Percentiles rank a stretch among this genome's conserved stretches.
Conservation (phyloP, 1,139 yeast species). For the Kodamaea anthophila region DNA sequence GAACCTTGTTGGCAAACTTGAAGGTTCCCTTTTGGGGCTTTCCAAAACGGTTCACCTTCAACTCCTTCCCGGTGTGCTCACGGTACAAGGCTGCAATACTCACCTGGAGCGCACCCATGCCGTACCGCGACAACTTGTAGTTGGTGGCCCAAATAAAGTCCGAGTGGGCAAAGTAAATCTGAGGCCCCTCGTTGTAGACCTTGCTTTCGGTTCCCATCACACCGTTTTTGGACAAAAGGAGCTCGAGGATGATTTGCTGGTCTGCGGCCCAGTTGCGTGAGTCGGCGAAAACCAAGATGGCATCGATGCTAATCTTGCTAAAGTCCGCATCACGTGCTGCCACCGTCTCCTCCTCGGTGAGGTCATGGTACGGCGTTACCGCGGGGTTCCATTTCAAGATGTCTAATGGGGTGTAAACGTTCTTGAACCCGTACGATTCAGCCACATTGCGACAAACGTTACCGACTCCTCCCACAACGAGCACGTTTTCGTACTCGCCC, state of each 20-base stretch:
- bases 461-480: conserved; percentile 82
- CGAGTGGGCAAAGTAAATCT: conserved; percentile 79
- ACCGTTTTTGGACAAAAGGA: conserved; percentile 67
- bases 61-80: conserved; percentile 74
- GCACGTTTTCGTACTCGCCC: conserved; percentile 57
- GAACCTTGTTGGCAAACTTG: conserved; percentile 69
- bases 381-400: conserved; percentile 82
- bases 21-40: conserved; percentile 84
- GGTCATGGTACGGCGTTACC: conserved; percentile 71
- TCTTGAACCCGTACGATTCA: conserved; percentile 67
- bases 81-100: conserved; percentile 75
- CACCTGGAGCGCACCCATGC: conserved; percentile 87
- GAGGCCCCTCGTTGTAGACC: conserved; percentile 71
- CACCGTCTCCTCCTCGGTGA: conserved; percentile 61
- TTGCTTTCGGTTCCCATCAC: conserved; percentile 74
- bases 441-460: conserved; percentile 79
- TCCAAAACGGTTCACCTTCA: conserved; percentile 73
- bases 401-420: conserved; percentile 74
- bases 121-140: conserved; percentile 71
- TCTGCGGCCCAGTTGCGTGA: conserved; percentile 88
- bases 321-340: conserved; percentile 60
- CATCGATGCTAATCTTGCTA: conserved; percentile 56
- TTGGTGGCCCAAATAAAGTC: conserved; percentile 89
- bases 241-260: conserved; percentile 77
- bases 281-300: conserved; percentile 74